phyloP scores from a whole-genome alignment of 352 stramenopile species.

The Phytopythium aichiense region DNA sequence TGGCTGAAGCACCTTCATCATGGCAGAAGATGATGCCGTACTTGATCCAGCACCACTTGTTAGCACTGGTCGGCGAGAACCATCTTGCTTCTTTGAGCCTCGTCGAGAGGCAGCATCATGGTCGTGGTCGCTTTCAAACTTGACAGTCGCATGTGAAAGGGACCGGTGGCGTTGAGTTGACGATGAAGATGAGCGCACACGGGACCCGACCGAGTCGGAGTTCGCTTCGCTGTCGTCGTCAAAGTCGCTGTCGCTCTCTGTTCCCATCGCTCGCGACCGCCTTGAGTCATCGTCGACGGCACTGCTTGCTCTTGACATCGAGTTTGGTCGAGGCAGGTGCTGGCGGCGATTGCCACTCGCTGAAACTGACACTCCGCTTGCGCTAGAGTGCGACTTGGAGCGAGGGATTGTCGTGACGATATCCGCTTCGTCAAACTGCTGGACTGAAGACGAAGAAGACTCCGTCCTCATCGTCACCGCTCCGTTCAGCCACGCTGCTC shows the following conservation, averaged over 20 bases:
- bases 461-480: slow-evolving; percentile 4
- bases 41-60: background rate
- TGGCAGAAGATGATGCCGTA: background rate
- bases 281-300: slow-evolving; percentile 1
- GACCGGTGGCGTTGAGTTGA: background rate
- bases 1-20: slow-evolving; percentile 4
- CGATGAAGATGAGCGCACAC: background rate
- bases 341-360: background rate
- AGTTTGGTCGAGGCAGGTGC: background rate
- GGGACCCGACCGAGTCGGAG: background rate
- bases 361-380: background rate
- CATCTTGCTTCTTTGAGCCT: slow-evolving; percentile 2
- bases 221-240: slow-evolving; percentile 47
- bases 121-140: slow-evolving; percentile 1
- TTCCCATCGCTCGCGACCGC: slow-evolving; percentile 1
- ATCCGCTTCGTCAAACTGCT: background rate
- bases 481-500: slow-evolving; percentile 11
- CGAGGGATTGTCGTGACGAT: slow-evolving; percentile 12
- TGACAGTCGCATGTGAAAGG: background rate
- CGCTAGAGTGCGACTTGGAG: slow-evolving; percentile 28
- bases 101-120: background rate
- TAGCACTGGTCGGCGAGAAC: background rate
- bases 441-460: background rate
- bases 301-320: background rate
- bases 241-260: slow-evolving; percentile 30